phyloP scores from a whole-genome alignment of 2,329 filamentous ascomycete genomes.

The Colletotrichum noveboracense region DNA sequence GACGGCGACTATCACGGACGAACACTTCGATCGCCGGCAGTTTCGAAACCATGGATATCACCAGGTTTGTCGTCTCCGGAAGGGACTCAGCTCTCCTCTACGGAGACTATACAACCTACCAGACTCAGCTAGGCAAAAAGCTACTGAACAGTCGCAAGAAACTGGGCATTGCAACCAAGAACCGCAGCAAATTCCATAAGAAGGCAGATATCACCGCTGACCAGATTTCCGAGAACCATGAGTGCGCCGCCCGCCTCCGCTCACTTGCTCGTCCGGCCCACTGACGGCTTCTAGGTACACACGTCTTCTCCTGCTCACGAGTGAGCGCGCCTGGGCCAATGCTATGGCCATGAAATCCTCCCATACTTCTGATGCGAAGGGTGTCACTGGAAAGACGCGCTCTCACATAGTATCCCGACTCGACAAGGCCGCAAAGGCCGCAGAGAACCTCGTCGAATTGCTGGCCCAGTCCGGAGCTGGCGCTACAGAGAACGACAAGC shows the following conservation, averaged over 20 bases:
- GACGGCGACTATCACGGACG: background rate
- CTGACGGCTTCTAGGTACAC: slow-evolving; percentile 62
- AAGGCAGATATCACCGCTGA: slow-evolving; percentile 75
- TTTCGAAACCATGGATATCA: slow-evolving; percentile 78
- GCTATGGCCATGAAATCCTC: slow-evolving; percentile 92
- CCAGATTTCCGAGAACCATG: slow-evolving; percentile 75
- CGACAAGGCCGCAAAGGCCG: slow-evolving; percentile 76
- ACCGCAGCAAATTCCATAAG: slow-evolving; percentile 82
- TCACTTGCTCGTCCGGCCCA: slow-evolving; percentile 11
- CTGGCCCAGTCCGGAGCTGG: slow-evolving; percentile 67
- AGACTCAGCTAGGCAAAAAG: slow-evolving; percentile 78
- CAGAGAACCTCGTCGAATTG: slow-evolving; percentile 69
- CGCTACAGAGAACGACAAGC: slow-evolving; percentile 72
- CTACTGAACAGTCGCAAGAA: slow-evolving; percentile 85
- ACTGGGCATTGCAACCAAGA: slow-evolving; percentile 82
- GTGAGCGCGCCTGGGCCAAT: slow-evolving; percentile 93
- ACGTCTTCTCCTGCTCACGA: slow-evolving; percentile 80
- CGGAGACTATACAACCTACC: slow-evolving; percentile 88
- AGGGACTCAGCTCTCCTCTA: slow-evolving; percentile 85
- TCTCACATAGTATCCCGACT: slow-evolving; percentile 90
- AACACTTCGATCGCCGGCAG: background rate
- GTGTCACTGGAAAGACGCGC: slow-evolving; percentile 78
- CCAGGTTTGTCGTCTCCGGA: slow-evolving; percentile 78
- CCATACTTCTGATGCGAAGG: slow-evolving; percentile 80
- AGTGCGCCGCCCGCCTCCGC: slow-evolving; percentile 54